These are phyloP conservation scores for Leishmania tropica DNA, from an alignment of 208 protist genomes.

Conservation along the genomic window DNA sequence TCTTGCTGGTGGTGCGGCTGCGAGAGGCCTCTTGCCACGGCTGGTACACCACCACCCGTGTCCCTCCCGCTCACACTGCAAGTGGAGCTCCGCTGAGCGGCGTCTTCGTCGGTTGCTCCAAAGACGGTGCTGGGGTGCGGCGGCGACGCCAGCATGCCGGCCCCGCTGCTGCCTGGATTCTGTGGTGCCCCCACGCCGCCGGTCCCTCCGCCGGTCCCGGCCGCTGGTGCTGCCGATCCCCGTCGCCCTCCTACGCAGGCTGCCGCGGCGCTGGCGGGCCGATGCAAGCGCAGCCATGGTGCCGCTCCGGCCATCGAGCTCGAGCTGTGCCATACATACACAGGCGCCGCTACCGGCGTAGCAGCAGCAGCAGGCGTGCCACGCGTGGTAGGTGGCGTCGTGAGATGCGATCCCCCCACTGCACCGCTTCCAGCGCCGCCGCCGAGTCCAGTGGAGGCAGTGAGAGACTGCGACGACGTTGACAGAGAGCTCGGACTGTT, in stretches of 20 bases:
- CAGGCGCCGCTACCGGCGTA: neutral
- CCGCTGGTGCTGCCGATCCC: neutral
- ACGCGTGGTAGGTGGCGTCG: neutral
- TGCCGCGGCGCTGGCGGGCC: neutral
- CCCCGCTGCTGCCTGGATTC: neutral
- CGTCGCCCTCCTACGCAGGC: neutral
- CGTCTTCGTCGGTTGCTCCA: neutral
- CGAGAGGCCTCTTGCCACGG: neutral
- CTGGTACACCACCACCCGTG: neutral
- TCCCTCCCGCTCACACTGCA: neutral
- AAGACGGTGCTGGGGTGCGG: neutral
- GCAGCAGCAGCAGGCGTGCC: neutral
- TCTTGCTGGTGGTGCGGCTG: neutral
- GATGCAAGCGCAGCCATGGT: conserved; percentile 5
- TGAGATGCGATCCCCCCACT: neutral
- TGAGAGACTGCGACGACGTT: neutral
- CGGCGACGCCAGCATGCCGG: neutral
- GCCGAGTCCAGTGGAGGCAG: neutral
- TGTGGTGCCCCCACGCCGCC: neutral
- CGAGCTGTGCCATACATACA: conserved; percentile 9
- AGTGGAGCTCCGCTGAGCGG: neutral
- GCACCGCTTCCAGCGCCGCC: neutral
- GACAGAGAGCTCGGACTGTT: neutral
- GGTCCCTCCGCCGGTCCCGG: neutral
- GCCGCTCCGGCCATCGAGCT: neutral